Evolutionary conservation across 306 rosid genomes (phyloP).

Genomic region (Hippophae rhamnoides): DNA sequence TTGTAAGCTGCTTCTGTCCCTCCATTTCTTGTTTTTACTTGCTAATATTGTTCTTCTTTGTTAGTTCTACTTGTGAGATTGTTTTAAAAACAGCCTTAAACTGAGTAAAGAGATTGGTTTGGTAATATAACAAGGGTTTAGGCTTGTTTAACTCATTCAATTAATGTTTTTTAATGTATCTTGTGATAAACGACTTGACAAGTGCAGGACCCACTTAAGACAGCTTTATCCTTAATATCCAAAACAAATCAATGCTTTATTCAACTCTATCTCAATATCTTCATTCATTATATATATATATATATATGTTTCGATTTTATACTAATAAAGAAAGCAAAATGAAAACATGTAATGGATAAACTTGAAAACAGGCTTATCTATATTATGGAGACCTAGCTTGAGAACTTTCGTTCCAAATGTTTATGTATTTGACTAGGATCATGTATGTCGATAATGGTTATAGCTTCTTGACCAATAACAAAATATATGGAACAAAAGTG

Average conservation of each 20-base stretch:
- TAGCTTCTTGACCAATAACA: background rate
- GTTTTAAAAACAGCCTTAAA: background rate
- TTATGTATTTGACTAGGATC: background rate
- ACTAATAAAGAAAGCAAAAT: background rate
- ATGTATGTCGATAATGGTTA: background rate
- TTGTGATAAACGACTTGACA: background rate
- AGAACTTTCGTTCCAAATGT: too few species aligned
- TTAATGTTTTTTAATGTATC: background rate
- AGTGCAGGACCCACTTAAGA: slow-evolving; percentile 2
- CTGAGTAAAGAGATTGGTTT: background rate
- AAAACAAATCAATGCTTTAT: background rate
- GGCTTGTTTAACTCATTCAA: background rate
- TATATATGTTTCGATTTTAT: background rate
- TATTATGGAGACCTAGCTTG: too few species aligned
- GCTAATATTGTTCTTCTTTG: background rate
- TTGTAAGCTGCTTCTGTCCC: slow-evolving; percentile 34
- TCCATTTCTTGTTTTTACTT: slow-evolving; percentile 12
- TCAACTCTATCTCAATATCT: background rate
- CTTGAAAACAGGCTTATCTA: too few species aligned
- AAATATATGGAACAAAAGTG: background rate
- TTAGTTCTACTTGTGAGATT: background rate
- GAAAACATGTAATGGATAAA: background rate
- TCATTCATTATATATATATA: too few species aligned
- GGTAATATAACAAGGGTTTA: background rate
- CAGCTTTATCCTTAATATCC: background rate